phyloP scores from a whole-genome alignment of 257 asterid genomes.

The Ocimum tenuiflorum region DNA sequence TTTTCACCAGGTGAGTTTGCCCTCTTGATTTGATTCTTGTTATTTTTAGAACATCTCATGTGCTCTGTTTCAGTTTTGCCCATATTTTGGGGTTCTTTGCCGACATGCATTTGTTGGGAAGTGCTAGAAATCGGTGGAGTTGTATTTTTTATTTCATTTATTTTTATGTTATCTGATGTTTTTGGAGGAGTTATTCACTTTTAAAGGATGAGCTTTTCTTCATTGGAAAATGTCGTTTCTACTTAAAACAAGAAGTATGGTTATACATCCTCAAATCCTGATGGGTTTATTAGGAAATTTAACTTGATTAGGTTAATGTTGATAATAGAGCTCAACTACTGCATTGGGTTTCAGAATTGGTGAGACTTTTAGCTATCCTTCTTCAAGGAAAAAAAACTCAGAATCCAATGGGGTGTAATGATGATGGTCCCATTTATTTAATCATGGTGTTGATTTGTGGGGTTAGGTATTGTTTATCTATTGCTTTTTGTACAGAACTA shows the following conservation, averaged over 20 bases:
- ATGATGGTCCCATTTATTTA: slow-evolving; percentile 24
- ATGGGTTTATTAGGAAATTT: background rate
- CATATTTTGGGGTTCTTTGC: background rate
- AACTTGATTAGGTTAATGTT: slow-evolving; percentile 6
- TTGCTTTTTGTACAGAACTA: slow-evolving; percentile 4
- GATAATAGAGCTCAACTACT: background rate
- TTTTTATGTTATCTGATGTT: too few species aligned
- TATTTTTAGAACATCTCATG: background rate
- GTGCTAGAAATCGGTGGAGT: slow-evolving; percentile 1
- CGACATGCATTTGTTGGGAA: slow-evolving; percentile 16
- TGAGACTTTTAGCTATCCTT: slow-evolving; percentile 11
- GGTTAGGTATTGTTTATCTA: slow-evolving; percentile 22
- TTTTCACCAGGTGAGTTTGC: slow-evolving; percentile 54
- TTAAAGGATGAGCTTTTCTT: background rate
- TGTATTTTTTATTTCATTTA: background rate
- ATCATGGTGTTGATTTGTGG: slow-evolving; percentile 18
- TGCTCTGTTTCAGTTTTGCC: background rate
- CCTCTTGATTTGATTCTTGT: background rate
- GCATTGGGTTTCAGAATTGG: slow-evolving; percentile 18
- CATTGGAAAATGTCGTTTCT: background rate
- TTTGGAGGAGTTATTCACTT: too few species aligned
- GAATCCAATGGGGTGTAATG: slow-evolving; percentile 27
- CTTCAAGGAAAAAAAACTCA: background rate
- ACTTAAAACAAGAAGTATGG: too few species aligned
- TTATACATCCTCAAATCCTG: background rate